These are phyloP conservation scores for Aegilops speltoides DNA, from an alignment of 176 grass and related monocot species.

Conservation along the genomic window DNA sequence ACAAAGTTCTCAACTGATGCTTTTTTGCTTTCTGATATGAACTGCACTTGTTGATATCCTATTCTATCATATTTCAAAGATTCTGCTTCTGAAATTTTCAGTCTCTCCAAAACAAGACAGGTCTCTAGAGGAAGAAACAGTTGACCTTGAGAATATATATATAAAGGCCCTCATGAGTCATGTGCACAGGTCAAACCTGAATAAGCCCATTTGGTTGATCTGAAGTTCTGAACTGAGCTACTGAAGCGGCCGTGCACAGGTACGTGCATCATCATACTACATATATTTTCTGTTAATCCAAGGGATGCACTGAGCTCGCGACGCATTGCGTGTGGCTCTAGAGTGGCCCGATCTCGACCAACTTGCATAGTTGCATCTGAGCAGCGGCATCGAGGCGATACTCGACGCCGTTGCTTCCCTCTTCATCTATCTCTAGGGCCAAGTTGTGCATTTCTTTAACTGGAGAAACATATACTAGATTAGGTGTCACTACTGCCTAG, in stretches of 20 bases:
- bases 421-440: slow-evolving; percentile 15
- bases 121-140: neutral
- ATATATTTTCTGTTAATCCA: neutral
- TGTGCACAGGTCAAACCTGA: neutral
- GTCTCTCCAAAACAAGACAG: neutral
- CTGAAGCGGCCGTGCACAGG: too few species aligned
- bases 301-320: neutral
- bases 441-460: slow-evolving; percentile 20
- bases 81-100: neutral
- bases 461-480: neutral
- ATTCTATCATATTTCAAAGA: neutral
- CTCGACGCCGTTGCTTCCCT: neutral
- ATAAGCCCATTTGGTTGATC: neutral
- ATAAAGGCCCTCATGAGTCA: neutral
- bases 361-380: neutral
- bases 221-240: neutral
- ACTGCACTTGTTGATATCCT: neutral
- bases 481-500: neutral
- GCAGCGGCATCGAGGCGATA: neutral
- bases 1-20: neutral
- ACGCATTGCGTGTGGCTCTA: neutral
- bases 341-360: neutral
- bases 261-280: neutral
- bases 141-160: slow-evolving; percentile 21
- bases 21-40: neutral